phyloP scores from a whole-genome alignment of 2,329 filamentous ascomycete genomes.

The Epichloe coenophiala region DNA sequence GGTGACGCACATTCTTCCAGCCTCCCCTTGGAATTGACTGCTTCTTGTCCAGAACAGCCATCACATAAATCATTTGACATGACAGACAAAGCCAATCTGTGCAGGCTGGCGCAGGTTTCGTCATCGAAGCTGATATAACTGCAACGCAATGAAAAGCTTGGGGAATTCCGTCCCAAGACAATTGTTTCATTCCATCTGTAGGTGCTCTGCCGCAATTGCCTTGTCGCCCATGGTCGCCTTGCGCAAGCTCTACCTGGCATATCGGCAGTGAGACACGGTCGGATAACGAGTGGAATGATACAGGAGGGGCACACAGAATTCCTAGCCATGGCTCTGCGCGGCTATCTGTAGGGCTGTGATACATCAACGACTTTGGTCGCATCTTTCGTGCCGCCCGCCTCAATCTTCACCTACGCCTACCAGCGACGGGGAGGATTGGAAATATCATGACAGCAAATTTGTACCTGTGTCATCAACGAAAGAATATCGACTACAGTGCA shows the following conservation, averaged over 20 bases:
- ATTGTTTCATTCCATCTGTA: background rate
- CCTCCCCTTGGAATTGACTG: too few relatives aligned
- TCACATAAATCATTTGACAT: too few relatives aligned
- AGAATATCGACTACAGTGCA: too few relatives aligned
- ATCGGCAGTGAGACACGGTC: background rate
- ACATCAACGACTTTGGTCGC: too few relatives aligned
- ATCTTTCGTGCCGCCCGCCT: too few relatives aligned
- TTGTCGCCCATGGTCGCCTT: background rate
- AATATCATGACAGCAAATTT: too few relatives aligned
- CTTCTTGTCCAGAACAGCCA: too few relatives aligned
- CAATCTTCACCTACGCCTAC: too few relatives aligned
- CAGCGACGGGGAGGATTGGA: too few relatives aligned
- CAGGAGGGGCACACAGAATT: background rate
- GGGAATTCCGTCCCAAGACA: constrained; percentile 3
- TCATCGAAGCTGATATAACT: background rate
- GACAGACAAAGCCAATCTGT: background rate
- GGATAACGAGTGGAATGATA: background rate
- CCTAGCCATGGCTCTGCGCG: background rate
- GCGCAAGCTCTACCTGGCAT: background rate
- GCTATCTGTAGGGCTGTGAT: background rate
- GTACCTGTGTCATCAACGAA: too few relatives aligned
- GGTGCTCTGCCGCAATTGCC: background rate
- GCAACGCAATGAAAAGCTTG: background rate
- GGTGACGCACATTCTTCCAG: too few relatives aligned
- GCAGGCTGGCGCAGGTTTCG: too few relatives aligned